phyloP scores from a whole-genome alignment of 768 basidiomycete genomes.

The Leccinum arenicola region DNA sequence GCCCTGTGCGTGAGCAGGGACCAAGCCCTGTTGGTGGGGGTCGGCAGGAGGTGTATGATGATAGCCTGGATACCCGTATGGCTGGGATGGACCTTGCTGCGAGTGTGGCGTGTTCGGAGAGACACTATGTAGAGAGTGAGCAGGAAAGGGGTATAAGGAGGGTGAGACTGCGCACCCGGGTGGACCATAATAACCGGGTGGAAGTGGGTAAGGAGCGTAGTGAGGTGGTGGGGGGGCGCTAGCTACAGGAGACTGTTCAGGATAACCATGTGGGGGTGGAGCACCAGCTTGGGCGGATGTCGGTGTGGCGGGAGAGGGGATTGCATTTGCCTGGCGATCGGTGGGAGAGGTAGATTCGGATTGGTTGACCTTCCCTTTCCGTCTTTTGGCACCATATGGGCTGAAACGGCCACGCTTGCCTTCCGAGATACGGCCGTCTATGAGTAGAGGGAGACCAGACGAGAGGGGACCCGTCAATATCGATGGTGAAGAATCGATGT shows the following conservation, averaged over 20 bases:
- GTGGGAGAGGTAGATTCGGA: constrained; percentile 31
- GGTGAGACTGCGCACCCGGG: constrained; percentile 20
- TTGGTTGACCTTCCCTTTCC: constrained; percentile 33
- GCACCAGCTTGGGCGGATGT: constrained; percentile 26
- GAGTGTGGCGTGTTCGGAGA: constrained; percentile 23
- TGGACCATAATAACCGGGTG: constrained; percentile 32
- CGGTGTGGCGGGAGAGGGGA: constrained; percentile 31
- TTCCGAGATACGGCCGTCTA: constrained; percentile 44
- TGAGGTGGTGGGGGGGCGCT: constrained; percentile 26
- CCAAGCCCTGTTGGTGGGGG: constrained; percentile 24
- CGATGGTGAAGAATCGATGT: constrained; percentile 47
- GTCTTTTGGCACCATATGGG: constrained; percentile 44
- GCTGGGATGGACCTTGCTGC: constrained; percentile 23
- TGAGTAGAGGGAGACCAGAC: constrained; percentile 47
- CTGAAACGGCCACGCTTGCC: constrained; percentile 45
- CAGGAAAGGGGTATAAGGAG: not conserved
- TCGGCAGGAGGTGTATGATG: constrained; percentile 21
- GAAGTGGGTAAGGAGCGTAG: constrained; percentile 33
- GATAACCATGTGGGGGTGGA: constrained; percentile 26
- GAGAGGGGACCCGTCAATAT: constrained; percentile 42
- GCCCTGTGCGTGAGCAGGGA: constrained; percentile 17
- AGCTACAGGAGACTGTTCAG: constrained; percentile 27
- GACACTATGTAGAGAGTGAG: constrained; percentile 18
- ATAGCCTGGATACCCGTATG: constrained; percentile 26
- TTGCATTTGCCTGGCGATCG: constrained; percentile 22